These are phyloP conservation scores for Aechmea fasciata DNA, from an alignment of 176 grass and related monocot species.

Conservation along the genomic window DNA sequence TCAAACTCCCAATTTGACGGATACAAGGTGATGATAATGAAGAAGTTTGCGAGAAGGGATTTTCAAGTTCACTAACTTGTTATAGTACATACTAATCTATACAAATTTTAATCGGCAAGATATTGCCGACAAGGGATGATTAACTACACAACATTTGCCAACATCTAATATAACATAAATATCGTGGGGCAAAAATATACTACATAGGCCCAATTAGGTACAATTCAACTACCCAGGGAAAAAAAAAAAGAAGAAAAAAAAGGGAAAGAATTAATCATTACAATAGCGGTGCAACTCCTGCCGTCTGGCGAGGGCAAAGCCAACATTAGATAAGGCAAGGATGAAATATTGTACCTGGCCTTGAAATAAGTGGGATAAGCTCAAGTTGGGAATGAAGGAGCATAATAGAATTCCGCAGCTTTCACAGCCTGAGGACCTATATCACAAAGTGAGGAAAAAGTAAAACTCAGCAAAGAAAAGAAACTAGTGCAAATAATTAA, in stretches of 20 bases:
- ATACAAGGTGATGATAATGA: not conserved
- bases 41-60: not conserved
- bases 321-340: constrained; percentile 23
- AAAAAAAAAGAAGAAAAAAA: not conserved
- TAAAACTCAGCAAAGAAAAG: constrained; percentile 16
- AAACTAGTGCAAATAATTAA: not conserved
- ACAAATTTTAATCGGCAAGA: not conserved
- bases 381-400: constrained; percentile 21
- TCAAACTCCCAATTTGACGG: not conserved
- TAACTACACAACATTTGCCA: not conserved
- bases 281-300: not conserved
- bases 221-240: constrained; percentile 5
- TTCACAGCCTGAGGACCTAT: constrained; percentile 30
- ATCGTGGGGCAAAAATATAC: constrained; percentile 16
- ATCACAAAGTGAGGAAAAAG: constrained; percentile 8
- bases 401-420: constrained; percentile 29
- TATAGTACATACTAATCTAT: not conserved
- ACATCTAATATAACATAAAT: constrained; percentile 7
- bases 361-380: constrained; percentile 42
- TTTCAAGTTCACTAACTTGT: not conserved
- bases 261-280: not conserved
- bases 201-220: constrained; percentile 8
- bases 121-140: not conserved
- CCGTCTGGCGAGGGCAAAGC: not conserved
- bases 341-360: constrained; percentile 47